Base-by-base conservation (phyloP, 2,329 filamentous ascomycete species). In the Pyrenophora graminea region DNA sequence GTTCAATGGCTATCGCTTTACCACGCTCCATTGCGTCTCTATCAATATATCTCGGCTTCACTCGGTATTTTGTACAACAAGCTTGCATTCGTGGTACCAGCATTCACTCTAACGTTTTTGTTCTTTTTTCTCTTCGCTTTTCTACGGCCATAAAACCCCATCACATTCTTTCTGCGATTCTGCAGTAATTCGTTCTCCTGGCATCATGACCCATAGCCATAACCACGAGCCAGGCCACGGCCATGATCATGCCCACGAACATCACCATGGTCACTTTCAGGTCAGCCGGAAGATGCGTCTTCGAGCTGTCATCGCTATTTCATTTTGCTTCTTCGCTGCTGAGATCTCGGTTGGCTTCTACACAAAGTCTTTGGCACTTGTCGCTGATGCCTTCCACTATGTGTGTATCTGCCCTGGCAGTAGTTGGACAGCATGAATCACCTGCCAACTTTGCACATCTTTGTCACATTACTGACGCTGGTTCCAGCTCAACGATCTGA, bases 321-420 rank as follows among this genome's bases (percentile, higher is more conserved):
- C 77, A 0, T 73, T 76, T 44, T 65, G 59, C 17, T 80, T 80
- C 59, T 80, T 80, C 51, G 44, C 76, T 3, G 72, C 73, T 12
- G 78, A 80, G 55, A 77, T 80, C 23, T 75, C 76, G 83, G 83
- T 87, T 52, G 86, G 86, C 2, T 87, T 89, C 62, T 85, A 84
- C 53, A 91, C 89, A 1, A 79, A 79, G 45, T 91, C 88, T 0
- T 77, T 92, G 9, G 87, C 87, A 1, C 77, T 92, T 2, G 77
- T 91, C 21, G 88, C 89, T 23, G 89, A 92, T 77, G 87, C 89
- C 1, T 91, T 91, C 61, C 89, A 91, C 68, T 90, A 90, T 66
- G 86, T 88, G 74, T 54, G 81, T 48, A 30, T 10, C n/a, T 33
- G 2, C 4, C 15, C 27, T 17, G 21, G 18, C 13, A 17, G 10